Base-by-base conservation (phyloP, 129 eudicot genomes). In the Tagetes patula region DNA sequence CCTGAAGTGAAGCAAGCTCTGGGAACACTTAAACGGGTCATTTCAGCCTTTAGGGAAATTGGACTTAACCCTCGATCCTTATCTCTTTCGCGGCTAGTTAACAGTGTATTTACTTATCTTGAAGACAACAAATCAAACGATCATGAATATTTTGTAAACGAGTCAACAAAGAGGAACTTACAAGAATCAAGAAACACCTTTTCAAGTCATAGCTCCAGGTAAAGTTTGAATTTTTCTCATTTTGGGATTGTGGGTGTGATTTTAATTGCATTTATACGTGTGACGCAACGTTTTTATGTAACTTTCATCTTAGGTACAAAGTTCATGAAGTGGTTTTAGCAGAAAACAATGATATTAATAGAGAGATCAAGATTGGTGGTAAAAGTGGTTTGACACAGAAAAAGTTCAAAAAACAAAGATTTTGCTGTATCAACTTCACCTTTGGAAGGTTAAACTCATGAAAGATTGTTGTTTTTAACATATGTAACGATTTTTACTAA, bases 1-100 rank as follows among this genome's bases (percentile, higher is more conserved):
- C 86, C 91, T 31, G 87, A 89, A 71, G 98, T 89, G 59, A 69
- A 84, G 67, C 74, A 82, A 75, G 98, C 98, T 77, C 46, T 92
- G 59, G 88, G 84, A 65, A 87, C 89, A 45, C 80, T 92, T 30
- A 95, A 92, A 45, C 85, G 80, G 86, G 87, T 80, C 42, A 87
- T 92, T 81, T 80, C 83, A 33, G 9, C 83, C 10, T 77, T 92
- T 50, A 82, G 93, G 50, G 96, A 85, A 58, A 14, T 73, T 12
- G 77, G 75, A 38, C 60, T 66, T 33, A 69, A 70, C 71, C 78
- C 80, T 27, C 63, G 81, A 70, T 67, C 80, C 30, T 69, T 68
- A 55, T 77, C 72, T 46, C 40, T 72, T 1, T 54, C 80, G 2
- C 73, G 80, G 5, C 43, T 64, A 5, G 14, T 65, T 60, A 66